Conservation (phyloP, 441 rosid genomes). For the Pelargonium cotyledonis region DNA sequence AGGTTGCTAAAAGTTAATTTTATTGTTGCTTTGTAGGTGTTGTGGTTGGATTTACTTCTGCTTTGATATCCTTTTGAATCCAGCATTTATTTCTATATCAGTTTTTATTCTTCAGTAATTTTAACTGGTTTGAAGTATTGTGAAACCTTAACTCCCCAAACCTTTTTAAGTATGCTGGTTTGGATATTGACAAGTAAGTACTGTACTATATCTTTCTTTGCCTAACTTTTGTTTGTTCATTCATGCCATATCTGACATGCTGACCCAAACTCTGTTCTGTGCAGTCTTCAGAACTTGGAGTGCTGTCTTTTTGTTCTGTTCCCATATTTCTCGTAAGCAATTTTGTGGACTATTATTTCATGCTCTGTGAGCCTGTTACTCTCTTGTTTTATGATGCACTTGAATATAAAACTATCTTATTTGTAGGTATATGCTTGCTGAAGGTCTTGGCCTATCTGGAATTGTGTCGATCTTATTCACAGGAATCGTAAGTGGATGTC, state of each 20-base stretch:
- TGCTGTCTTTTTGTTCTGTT: slow-evolving; percentile 97
- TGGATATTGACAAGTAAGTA: slow-evolving; percentile 97
- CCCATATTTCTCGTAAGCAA: slow-evolving; percentile 95
- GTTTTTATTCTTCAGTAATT: slow-evolving; percentile 5
- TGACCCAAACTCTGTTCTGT: slow-evolving; percentile 14
- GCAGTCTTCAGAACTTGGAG: slow-evolving; percentile 96
- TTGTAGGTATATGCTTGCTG: slow-evolving; percentile 94
- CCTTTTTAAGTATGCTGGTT: slow-evolving; percentile 98
- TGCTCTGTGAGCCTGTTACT: slow-evolving; percentile 12
- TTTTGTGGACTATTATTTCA: slow-evolving; percentile 10
- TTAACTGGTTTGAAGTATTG: slow-evolving; percentile 28
- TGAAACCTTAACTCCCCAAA: slow-evolving; percentile 69
- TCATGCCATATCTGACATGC: background rate
- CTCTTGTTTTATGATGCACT: slow-evolving; percentile 5
- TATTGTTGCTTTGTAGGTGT: slow-evolving; percentile 58
- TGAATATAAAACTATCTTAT: slow-evolving; percentile 17
- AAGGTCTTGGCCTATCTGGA: slow-evolving; percentile 98
- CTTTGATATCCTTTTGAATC: slow-evolving; percentile 81
- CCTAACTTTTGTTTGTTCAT: slow-evolving; percentile 11
- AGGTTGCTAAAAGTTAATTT: slow-evolving; percentile 23
- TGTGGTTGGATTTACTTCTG: slow-evolving; percentile 93
- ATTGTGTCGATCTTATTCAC: slow-evolving; percentile 95
- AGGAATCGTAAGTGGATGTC: slow-evolving; percentile 65
- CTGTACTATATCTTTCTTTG: slow-evolving; percentile 12
- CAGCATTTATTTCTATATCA: slow-evolving; percentile 14